Base-by-base conservation (phyloP, 768 basidiomycete species). In the Xerocomellus intermedius region DNA sequence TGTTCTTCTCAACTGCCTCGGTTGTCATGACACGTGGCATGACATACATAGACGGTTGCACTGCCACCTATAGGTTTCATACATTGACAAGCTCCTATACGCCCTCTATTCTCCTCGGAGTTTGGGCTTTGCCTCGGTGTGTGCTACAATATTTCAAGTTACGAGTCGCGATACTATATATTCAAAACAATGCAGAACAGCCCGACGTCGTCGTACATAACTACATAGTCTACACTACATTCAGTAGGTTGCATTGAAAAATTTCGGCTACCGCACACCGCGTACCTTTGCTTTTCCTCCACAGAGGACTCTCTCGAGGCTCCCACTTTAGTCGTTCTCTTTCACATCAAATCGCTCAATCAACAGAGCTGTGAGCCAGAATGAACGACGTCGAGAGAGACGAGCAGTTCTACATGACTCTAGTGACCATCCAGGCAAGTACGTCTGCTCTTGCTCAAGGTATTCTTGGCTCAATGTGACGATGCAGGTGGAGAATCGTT, bases 401-500 rank as follows among this genome's bases (percentile, higher is more conserved):
- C 4, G 43, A 50, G 4, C n/a, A 55, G 21, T 57, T 56, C 36
- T 65, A 65, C 50, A 60, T 59, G 62, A 52, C 54, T 39, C 38
- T 56, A 1, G 56, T 67, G 37, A 64, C 54, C 37, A 53, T 67
- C 37, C 42, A 59, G 44, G 57, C 41, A 28, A 38, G 22, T 13
- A 9, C 6, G 17, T 22, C 37, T 28, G 10, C 1, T 38, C 8
- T 7, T 12, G 26, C 26, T 17, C 8, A 41, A 30, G 16, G 16
- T 13, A 24, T 21, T 32, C n/a, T 42, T 30, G 4, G 43, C 49
- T 62, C 17, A 55, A 10, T 24, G 14, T 21, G 28, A 19, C 17
- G n/a, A 36, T 10, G 13, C 5, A 71, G 69, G 69, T 72, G 8
- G 71, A 69, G 46, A 44, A 62, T 38, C 19, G 46, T 39, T 50